Evolutionary conservation across 805 yeast species (phyloP), one percentile per base, ranked within the genome.

Genomic region (Suhomyces sp.): DNA sequence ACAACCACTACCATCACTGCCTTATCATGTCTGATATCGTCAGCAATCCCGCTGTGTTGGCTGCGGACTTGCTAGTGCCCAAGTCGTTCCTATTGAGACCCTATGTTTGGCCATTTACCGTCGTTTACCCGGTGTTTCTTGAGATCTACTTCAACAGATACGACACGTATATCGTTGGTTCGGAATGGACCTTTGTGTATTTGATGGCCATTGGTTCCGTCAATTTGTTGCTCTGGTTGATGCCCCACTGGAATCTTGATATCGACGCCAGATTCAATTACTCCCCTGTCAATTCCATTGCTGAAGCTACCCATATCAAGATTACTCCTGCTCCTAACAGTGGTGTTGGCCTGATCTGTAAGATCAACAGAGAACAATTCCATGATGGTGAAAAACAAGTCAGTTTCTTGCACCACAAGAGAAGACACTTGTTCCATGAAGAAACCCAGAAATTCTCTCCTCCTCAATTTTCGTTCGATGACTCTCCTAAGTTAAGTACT

Each of bases 171-270:
- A 83, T 91, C 52, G 83, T 75, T 28, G 96, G 96, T 17, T 74
- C 83, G 29, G 98, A 91, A 64, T 93, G 98, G 98, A 93, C 98
- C 0, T 87, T 86, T 58, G 93, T 91, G 23, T 90, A 78, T 53
- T 67, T 88, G 16, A 83, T 95, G 41, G 60, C 88, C 5, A 70
- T 90, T 33, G 58, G 83, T 23, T 78, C 96, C 2, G 42, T 83
- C 39, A 95, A 91, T 55, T 65, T 81, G 28, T 67, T 91, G 56
- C 67, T 91, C 39, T 74, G 88, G 82, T 75, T 91, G 58, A 76
- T 88, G 77, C 96, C 98, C n/a, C 83, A 83, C 52, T 91, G 98
- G 98, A 88, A 81, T 55, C 74, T 88, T 41, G 72, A 76, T 32
- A 63, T 91, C 35, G 76, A 78, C 41, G 76, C 86, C 22, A 58